These are phyloP conservation scores for Eucalyptus tenuipes DNA, from an alignment of 345 rosid genomes.

Conservation along the genomic window DNA sequence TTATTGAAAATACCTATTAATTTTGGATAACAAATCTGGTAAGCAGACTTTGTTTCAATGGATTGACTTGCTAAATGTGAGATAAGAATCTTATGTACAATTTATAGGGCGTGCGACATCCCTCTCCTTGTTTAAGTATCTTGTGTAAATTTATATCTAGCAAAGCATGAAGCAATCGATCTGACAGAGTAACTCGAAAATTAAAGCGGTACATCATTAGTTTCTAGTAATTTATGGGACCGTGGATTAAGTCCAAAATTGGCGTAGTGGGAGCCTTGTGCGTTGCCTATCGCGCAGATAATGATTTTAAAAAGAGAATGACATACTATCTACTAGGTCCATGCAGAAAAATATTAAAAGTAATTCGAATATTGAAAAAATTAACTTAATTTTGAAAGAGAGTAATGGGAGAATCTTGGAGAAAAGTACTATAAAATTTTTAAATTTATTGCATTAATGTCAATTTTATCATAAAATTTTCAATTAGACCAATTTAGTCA, in stretches of 20 bases:
- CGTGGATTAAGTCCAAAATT: neutral
- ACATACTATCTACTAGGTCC: neutral
- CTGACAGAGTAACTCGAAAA: neutral
- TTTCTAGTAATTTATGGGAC: neutral
- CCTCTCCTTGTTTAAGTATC: neutral
- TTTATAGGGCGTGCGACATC: too few relatives aligned
- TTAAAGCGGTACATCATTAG: neutral
- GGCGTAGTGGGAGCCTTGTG: neutral
- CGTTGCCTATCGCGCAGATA: rapidly evolving
- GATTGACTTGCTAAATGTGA: too few relatives aligned
- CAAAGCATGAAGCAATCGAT: rapidly evolving
- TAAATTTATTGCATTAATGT: too few relatives aligned
- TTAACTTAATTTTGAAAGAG: neutral
- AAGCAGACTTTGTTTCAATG: too few relatives aligned
- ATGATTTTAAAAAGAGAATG: neutral
- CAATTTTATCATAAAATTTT: too few relatives aligned
- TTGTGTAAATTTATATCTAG: neutral
- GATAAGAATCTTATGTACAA: too few relatives aligned
- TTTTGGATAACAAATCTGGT: too few relatives aligned
- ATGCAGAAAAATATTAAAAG: neutral
- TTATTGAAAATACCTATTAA: too few relatives aligned
- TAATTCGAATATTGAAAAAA: neutral
- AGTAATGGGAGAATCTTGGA: neutral
- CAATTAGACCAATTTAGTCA: neutral
- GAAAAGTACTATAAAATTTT: neutral